Evolutionary conservation across 2,329 filamentous ascomycete species (phyloP), one percentile per base, ranked within the genome.

Genomic region (Xylaria sp.): DNA sequence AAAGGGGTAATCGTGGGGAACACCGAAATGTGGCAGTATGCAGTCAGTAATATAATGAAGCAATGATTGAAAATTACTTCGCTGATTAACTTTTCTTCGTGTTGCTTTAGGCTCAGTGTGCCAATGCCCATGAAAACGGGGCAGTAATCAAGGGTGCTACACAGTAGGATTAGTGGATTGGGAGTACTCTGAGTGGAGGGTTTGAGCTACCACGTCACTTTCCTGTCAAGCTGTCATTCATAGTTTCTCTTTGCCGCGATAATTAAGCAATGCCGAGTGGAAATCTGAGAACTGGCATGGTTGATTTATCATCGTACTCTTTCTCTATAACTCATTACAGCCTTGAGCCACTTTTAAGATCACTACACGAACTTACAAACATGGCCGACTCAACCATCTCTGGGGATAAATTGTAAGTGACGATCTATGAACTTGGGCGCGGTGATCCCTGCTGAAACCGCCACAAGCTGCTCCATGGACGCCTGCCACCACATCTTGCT

Each of bases 401-500:
- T 8, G 1, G 15, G 44, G n/a, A 25, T 25, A 28, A 28, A 28
- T 28, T 28, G 28, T 28, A 67, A 37, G 55, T 63, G 58, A 63
- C 60, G 58, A 66, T 56, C 28, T 20, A 59, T 59, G 58, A 51
- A 28, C 31, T 25, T 18, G 13, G 34, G 63, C 48, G 39, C 8
- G 65, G 55, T 46, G 65, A 69, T 65, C 69, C 62, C 59, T 65
- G 62, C 68, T 68, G 46, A 68, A 70, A 68, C 56, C 8, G 61
- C 65, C 37, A 12, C 34, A 25, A 41, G 56, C 41, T 25, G 23
- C 52, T 67, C 41, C 44, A 67, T 23, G 67, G 46, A 66, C 63
- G 56, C 55, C 48, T 13, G 37, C 44, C 44, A 46, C 39, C 20
- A 52, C 18, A 48, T 48, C 23, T 28, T 28, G n/a, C 23, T 13